Evolutionary conservation across 2,329 filamentous ascomycete genomes (phyloP), one percentile per base, ranked within the genome.

Genomic region (Exophiala bonariae): DNA sequence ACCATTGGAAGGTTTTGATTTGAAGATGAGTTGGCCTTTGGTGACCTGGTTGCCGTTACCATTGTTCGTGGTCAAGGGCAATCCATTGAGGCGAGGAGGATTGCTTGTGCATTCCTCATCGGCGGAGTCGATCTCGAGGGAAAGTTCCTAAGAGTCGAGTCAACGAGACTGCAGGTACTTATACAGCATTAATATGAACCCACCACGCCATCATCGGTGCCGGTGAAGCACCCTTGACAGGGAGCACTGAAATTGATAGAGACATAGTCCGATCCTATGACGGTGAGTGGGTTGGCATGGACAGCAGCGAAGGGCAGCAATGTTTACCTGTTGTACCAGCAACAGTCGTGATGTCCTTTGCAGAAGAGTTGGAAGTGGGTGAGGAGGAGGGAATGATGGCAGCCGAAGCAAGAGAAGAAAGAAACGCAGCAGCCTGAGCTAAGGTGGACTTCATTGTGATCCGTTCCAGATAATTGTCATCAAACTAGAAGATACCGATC

Each of bases 51-150:
- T 44, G 32, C 41, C 48, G 17, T 41, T 20, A 11, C 44, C 44
- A 16, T 34, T 30, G 11, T 31, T 28, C 20, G 41, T 11, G 18
- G 49, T 44, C 35, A 66, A 54, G 34, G 55, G 42, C 22, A 57
- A 28, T 17, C 60, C 63, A 51, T 66, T 66, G 31, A 66, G 54
- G 22, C 54, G 55, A 11, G 65, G 47, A 46, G 56, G 40, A 18
- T 41, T 51, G 41, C 59, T 57, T 20, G 52, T 58, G 44, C 64
- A 66, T 31, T 59, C 57, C 22, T 54, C 54, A n/a, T 52, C 55
- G 19, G 59, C 59, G 18, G 49, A 50, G 28, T 56, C 50, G 19
- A 63, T 55, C 18, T 57, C 50, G 16, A 66, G 44, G 5, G 63
- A 52, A 41, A 65, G 58, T 44, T 60, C 53, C 64, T 66, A 41